phyloP scores from a whole-genome alignment of 495 filamentous ascomycete genomes.

The Amphirosellinia nigrospora region DNA sequence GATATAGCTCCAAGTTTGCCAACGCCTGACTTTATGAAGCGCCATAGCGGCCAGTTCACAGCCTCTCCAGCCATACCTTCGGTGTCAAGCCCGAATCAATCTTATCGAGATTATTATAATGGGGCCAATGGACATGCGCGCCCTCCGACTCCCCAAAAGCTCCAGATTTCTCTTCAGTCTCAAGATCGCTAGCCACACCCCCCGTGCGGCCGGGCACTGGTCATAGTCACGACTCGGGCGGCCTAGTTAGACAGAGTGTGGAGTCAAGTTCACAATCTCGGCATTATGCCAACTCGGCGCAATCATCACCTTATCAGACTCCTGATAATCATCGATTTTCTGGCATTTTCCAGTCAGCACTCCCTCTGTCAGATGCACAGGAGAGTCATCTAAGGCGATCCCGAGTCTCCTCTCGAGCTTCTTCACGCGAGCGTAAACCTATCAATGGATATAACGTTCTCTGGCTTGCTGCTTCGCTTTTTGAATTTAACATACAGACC shows the following conservation, averaged over 20 bases:
- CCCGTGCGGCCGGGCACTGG: constrained; percentile 56
- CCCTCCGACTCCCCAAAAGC: constrained; percentile 50
- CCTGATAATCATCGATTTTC: constrained; percentile 60
- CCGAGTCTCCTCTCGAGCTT: constrained; percentile 54
- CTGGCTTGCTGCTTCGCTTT: constrained; percentile 91
- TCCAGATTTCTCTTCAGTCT: constrained; percentile 44
- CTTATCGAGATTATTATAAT: constrained; percentile 56
- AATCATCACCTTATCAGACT: constrained; percentile 47
- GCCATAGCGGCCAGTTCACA: constrained; percentile 61
- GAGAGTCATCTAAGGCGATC: constrained; percentile 49
- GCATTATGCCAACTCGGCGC: constrained; percentile 53
- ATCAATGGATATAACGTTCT: constrained; percentile 61
- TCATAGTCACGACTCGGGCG: constrained; percentile 56
- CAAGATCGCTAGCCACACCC: constrained; percentile 40
- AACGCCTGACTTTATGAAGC: constrained; percentile 62
- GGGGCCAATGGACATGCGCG: constrained; percentile 46
- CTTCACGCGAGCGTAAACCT: constrained; percentile 54
- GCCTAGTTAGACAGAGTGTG: constrained; percentile 49
- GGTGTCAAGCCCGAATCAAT: constrained; percentile 55
- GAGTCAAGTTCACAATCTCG: constrained; percentile 49
- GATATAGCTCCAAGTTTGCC: constrained; percentile 68
- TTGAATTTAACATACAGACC: constrained; percentile 94
- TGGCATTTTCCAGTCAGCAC: constrained; percentile 81
- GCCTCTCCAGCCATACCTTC: constrained; percentile 56
- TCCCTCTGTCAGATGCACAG: constrained; percentile 75